These are phyloP conservation scores for Colletotrichum cordylinicola DNA, from an alignment of 2,329 filamentous ascomycete genomes.

Conservation along the genomic window DNA sequence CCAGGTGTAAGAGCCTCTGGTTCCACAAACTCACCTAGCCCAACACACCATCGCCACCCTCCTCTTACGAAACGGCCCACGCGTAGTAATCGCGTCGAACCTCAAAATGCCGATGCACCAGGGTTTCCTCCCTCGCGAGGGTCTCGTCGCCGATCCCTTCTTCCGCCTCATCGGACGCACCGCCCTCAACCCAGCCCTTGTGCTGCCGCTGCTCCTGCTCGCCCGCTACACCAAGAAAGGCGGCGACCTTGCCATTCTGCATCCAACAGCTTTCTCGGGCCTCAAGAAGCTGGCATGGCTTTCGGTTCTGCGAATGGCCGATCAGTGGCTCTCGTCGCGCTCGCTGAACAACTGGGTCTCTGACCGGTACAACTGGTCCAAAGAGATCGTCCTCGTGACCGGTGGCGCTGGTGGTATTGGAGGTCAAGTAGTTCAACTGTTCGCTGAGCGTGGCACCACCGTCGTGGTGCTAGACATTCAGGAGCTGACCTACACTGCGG, in stretches of 20 bases:
- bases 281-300: conserved; percentile 60
- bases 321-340: conserved; percentile 55
- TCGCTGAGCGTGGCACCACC: conserved; percentile 69
- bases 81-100: neutral
- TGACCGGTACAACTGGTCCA: conserved; percentile 68
- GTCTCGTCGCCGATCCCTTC: conserved; percentile 66
- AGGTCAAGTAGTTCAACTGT: conserved; percentile 64
- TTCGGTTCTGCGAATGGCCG: conserved; percentile 54
- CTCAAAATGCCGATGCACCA: conserved; percentile 43
- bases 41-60: neutral
- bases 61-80: neutral
- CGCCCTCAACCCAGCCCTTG: conserved; percentile 67
- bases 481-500: conserved; percentile 54
- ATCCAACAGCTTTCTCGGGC: conserved; percentile 55
- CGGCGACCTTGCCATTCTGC: conserved; percentile 56
- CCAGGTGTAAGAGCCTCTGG: neutral
- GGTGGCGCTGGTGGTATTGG: conserved; percentile 80
- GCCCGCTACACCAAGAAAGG: conserved; percentile 69
- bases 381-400: conserved; percentile 76
- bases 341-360: conserved; percentile 54
- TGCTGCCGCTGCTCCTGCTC: conserved; percentile 68
- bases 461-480: conserved; percentile 77
- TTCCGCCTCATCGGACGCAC: conserved; percentile 63
- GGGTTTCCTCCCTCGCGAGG: conserved; percentile 60
- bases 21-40: neutral